A percentile compares a stretch with the other conserved stretches of the same genome.
Evolutionary conservation across 805 yeast genomes (phyloP).

Genomic region (Kodamaea fukazawae): DNA sequence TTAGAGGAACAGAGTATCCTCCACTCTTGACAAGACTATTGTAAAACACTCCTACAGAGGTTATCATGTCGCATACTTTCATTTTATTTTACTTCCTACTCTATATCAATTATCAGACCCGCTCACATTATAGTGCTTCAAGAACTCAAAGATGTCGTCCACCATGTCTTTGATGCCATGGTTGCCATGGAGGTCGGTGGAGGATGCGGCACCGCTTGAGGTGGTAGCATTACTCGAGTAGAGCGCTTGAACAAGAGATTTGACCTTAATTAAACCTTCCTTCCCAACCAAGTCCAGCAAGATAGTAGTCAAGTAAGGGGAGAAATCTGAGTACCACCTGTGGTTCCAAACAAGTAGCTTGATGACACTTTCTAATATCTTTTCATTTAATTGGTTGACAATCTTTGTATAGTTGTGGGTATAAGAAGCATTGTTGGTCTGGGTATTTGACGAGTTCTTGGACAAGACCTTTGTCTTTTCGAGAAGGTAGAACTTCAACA

Average conservation of each 20-base stretch:
- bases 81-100: background rate
- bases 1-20: too few species aligned
- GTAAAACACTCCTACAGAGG: too few species aligned
- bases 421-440: slow-evolving; percentile 9
- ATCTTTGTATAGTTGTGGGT: slow-evolving; percentile 38
- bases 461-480: slow-evolving; percentile 42
- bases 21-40: too few species aligned
- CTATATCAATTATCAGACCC: slow-evolving; percentile 5
- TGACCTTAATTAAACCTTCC: slow-evolving; percentile 77
- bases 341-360: slow-evolving; percentile 95
- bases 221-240: slow-evolving; percentile 41
- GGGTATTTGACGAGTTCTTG: slow-evolving; percentile 19
- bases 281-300: slow-evolving; percentile 62
- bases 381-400: slow-evolving; percentile 46
- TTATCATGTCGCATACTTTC: too few species aligned
- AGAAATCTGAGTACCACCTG: slow-evolving; percentile 93
- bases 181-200: slow-evolving; percentile 29
- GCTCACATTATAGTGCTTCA: slow-evolving; percentile 35
- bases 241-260: slow-evolving; percentile 65
- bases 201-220: slow-evolving; percentile 9
- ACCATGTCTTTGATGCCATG: slow-evolving; percentile 58
- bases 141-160: slow-evolving; percentile 48
- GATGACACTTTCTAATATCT: slow-evolving; percentile 66
- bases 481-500: slow-evolving; percentile 61
- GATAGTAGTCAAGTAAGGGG: slow-evolving; percentile 61